Base-by-base conservation (phyloP, 2,329 filamentous ascomycete genomes). In the Elsinoe batatas region DNA sequence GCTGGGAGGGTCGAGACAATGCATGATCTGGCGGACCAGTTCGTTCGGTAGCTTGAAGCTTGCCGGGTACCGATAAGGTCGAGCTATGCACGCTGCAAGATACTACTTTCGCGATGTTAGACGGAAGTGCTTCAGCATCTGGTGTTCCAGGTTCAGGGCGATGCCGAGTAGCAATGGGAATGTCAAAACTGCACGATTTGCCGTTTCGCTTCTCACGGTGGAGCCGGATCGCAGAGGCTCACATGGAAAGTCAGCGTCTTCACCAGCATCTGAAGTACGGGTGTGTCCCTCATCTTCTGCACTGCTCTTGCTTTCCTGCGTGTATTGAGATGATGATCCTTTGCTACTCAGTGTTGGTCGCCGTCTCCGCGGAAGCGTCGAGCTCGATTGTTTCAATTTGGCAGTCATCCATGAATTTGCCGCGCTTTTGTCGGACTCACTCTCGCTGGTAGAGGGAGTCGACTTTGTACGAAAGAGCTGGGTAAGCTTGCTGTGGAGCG, bases 21-120 rank as follows among this genome's bases (percentile, higher is more conserved):
- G 7, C 13, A 44, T 44, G 4, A 80, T 72, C 5, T 74, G 67
- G 43, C 76, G 70, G 1, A 80, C 50, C 17, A 80, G 72, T 61
- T 81, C 79, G 8, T 67, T 61, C 1, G 78, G 78, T 13, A 74
- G 56, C 32, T 62, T 54, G 54, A 69, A 72, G 47, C 67, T 62
- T 43, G 67, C 50, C 47, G 69, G 61, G 56, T 65, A 60, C 17
- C 59, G 56, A 20, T 63, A 15, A 22, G 66, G 57, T 22, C 58
- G 49, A 60, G 58, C 38, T 35, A 56, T 57, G 33, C 58, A 61
- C n/a, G 72, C 57, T 22, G 63, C 61, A 6, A 60, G 56, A 40
- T 64, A 64, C 71, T 70, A 74, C 13, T 61, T 61, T 33, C 63
- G 67, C 61, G 65, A 69, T 1, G 68, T 67, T 33, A 69, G 57